Conservation (phyloP, 345 rosid species). For the Lumnitzera littorea region DNA sequence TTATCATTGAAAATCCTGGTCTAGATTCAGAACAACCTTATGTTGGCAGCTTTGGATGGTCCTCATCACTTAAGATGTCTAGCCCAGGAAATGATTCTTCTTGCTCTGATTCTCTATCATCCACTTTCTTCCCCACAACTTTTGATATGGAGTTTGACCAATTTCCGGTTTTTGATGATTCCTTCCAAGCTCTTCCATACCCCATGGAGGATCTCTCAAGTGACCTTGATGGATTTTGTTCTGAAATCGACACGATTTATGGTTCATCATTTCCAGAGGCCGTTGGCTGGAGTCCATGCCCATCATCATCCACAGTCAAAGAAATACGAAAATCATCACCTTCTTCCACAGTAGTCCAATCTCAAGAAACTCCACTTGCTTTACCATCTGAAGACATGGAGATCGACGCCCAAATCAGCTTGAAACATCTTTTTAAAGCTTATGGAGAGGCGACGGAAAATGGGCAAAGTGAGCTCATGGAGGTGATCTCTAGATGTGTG, state of each 20-base stretch:
- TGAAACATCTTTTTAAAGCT: slow-evolving; percentile 35
- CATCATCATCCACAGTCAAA: slow-evolving; percentile 14
- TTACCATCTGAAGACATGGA: slow-evolving; percentile 22
- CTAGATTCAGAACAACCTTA: slow-evolving; percentile 5
- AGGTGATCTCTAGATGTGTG: slow-evolving; percentile 22
- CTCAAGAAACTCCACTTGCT: slow-evolving; percentile 6
- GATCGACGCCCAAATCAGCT: slow-evolving; percentile 12
- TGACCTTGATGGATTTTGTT: not conserved
- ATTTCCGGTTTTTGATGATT: no score
- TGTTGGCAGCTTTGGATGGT: slow-evolving; percentile 15
- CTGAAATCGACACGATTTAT: not conserved
- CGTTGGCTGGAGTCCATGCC: slow-evolving; percentile 26
- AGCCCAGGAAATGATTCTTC: no score
- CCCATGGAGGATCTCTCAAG: not conserved
- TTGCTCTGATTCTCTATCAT: no score
- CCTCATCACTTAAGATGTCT: slow-evolving; percentile 9
- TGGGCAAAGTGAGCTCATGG: slow-evolving; percentile 26
- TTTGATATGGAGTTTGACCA: no score
- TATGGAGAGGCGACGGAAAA: slow-evolving; percentile 33
- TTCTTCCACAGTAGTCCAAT: not conserved
- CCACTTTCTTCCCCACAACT: no score
- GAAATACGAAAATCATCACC: not conserved
- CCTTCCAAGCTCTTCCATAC: no score
- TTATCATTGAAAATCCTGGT: not conserved
- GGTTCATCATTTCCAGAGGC: no score